Conservation (phyloP, 2,329 filamentous ascomycete species). For the Ilyonectria destructans region DNA sequence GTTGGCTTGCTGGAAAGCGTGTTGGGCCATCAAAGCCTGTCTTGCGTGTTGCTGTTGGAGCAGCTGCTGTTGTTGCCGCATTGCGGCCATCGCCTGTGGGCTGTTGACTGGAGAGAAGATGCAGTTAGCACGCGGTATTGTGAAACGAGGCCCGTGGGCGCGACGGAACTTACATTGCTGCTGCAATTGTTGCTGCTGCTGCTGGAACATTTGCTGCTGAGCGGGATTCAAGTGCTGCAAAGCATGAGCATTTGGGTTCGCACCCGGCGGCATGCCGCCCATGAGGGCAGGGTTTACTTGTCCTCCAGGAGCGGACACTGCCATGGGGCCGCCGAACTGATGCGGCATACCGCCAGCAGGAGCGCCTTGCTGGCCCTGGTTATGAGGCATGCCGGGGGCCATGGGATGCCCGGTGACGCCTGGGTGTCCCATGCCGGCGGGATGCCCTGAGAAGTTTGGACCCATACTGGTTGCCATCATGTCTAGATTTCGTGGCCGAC, state of each 20-base stretch:
- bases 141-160: slow-evolving; percentile 10
- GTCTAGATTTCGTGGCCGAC: slow-evolving; percentile 60
- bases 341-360: slow-evolving; percentile 78
- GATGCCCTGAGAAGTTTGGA: slow-evolving; percentile 77
- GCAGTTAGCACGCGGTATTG: slow-evolving; percentile 32
- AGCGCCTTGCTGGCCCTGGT: slow-evolving; percentile 78
- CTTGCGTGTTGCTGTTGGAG: slow-evolving; percentile 71
- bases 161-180: slow-evolving; percentile 53
- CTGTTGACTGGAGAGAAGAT: slow-evolving; percentile 52
- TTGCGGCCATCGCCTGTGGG: slow-evolving; percentile 58
- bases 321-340: slow-evolving; percentile 78
- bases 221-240: slow-evolving; percentile 80
- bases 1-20: slow-evolving; percentile 67
- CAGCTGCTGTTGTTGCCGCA: slow-evolving; percentile 71
- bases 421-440: slow-evolving; percentile 80
- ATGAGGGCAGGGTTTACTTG: slow-evolving; percentile 85
- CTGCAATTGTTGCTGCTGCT: slow-evolving; percentile 61
- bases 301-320: slow-evolving; percentile 79
- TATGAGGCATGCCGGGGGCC: slow-evolving; percentile 76
- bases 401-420: slow-evolving; percentile 78
- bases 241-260: slow-evolving; percentile 77
- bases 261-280: slow-evolving; percentile 81
- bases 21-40: slow-evolving; percentile 70
- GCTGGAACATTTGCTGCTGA: slow-evolving; percentile 72
- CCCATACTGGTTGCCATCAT: slow-evolving; percentile 81